Base-by-base conservation (phyloP, 805 yeast genomes). In the Candida krabiensis region DNA sequence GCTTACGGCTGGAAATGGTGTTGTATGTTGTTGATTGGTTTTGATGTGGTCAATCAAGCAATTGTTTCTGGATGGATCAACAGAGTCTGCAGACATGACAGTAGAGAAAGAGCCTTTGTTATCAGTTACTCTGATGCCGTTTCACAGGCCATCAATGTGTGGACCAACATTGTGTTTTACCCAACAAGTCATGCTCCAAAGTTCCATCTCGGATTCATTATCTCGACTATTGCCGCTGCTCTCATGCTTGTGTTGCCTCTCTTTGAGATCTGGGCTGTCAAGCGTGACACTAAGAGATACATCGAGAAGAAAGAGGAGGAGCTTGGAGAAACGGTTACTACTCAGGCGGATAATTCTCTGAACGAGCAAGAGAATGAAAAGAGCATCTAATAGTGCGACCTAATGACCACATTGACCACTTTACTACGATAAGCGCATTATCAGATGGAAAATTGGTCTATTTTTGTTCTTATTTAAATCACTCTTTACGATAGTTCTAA, bases 101-200 rank as follows among this genome's bases (percentile, higher is more conserved):
- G 76, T 18, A 79, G 80, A 61, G 83, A 77, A 50, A 67, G 86
- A 51, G 83, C 86, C 0, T 64, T 80, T 32, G 81, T 79, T 1
- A 61, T 80, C 33, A 86, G 58, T 11, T 55, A 45, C 37, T 52
- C 59, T 2, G 59, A 55, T 40, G 59, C 59, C 2, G 56, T 55
- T 15, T 69, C 73, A 7, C 71, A 69, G 38, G 70, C 71, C 8
- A 65, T 68, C 56, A 69, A 68, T 37, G 63, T 69, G 34, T 70
- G 74, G 69, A 69, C 73, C 9, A 69, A 67, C 41, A 66, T 69
- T 38, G 73, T 56, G 3, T 66, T 67, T 40, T 69, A 55, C 44
- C 73, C 73, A 7, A 68, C 74, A 0, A 50, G 49, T 9, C 39
- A 62, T n/a, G 65, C 70, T 3, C 74, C 74, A 2, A 42, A 60